Evolutionary conservation across 1,284 basidiomycete species (phyloP).

Genomic region (Puccinia horiana): DNA sequence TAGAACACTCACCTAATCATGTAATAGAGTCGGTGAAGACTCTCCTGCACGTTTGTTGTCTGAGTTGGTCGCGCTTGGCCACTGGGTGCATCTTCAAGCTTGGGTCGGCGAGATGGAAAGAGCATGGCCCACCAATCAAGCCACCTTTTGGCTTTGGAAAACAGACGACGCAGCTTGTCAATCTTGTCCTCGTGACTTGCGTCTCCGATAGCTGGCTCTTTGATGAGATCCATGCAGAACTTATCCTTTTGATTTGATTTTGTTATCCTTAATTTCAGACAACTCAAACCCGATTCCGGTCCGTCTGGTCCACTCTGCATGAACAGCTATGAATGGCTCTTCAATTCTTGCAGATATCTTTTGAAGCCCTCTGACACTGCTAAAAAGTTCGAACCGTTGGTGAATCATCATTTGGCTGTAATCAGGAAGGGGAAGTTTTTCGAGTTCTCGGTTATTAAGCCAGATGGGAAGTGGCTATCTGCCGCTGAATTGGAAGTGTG

Average conservation of each 20-base stretch:
- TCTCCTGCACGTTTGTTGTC: neutral
- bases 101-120: neutral
- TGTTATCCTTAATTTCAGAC: constrained; percentile 49
- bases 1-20: neutral
- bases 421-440: constrained; percentile 91
- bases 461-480: constrained; percentile 69
- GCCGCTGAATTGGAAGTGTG: constrained; percentile 75
- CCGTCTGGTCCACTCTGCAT: constrained; percentile 76
- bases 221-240: neutral
- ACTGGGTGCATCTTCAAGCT: neutral
- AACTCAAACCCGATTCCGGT: constrained; percentile 86
- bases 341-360: constrained; percentile 87
- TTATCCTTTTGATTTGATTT: neutral
- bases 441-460: constrained; percentile 70
- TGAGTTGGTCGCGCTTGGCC: neutral
- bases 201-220: neutral
- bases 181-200: neutral
- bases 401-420: constrained; percentile 85
- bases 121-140: too few species aligned
- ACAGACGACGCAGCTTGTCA: neutral
- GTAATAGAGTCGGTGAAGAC: too few species aligned
- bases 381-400: constrained; percentile 72
- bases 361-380: constrained; percentile 80
- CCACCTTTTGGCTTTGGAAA: too few species aligned
- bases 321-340: constrained; percentile 93